Evolutionary conservation across 306 rosid genomes (phyloP), one percentile per base, ranked within the genome.

Genomic region (Quercus ilex): DNA sequence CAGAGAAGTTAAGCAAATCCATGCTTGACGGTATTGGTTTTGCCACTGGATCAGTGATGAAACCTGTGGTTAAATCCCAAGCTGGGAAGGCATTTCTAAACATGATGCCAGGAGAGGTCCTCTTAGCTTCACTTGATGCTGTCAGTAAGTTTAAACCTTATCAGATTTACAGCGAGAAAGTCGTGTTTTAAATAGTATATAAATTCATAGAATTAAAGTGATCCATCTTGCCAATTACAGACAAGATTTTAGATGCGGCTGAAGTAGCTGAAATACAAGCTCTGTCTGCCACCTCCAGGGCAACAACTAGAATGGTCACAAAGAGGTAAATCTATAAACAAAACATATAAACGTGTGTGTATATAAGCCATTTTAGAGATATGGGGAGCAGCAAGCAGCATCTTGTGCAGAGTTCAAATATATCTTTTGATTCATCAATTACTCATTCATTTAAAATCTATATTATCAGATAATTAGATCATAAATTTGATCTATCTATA

Each of bases 231-330:
- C 33, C 74, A 56, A 19, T 20, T 71, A 80, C 88, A 95, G 98
- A 95, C 85, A 91, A 88, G 85, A 87, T 93, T 70, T 81, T 95
- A 21, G 99, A 93, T 79, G 99, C 99, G 59, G 96, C 89, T 75
- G 99, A 95, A 86, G 94, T 89, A 21, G 99, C 98, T 31, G 99
- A 95, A 69, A 91, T 88, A 76, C 99, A 95, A 87, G 84, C 94
- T 20, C 60, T 95, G 71, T 68, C 88, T 25, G 98, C 97, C 53
- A 95, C 99, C 51, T 89, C 98, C 59, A 69, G 69, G 41, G 94
- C 96, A 53, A 80, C 97, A 43, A 83, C 92, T 3, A 90, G 91
- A 84, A 63, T 81, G 84, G 93, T 95, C 77, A 69, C 93, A 55
- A 80, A 90, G 58, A 93, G 98, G 97, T 92, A 82, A 63, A 28